These are phyloP conservation scores for Beauveria brongniartii DNA, from an alignment of 2,329 filamentous ascomycete genomes.

Conservation along the genomic window DNA sequence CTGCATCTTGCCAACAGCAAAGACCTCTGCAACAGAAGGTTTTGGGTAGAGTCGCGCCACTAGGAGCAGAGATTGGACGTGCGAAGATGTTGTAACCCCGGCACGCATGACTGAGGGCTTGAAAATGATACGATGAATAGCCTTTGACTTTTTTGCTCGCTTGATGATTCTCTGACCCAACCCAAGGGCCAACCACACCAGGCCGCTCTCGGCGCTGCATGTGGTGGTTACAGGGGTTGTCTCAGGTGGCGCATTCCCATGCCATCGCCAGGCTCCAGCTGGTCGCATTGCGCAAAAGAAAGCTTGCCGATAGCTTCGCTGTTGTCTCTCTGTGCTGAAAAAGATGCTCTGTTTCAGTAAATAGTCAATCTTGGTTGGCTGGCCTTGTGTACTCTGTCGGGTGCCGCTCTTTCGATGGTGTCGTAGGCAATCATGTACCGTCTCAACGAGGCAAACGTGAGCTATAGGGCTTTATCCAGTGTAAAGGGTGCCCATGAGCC, in stretches of 20 bases:
- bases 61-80: background rate
- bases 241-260: background rate
- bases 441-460: background rate
- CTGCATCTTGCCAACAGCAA: background rate
- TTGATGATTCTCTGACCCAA: background rate
- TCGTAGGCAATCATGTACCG: background rate
- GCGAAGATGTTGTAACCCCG: background rate
- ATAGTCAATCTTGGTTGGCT: too few relatives aligned
- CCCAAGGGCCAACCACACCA: background rate
- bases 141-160: background rate
- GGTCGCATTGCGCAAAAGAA: background rate
- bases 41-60: background rate
- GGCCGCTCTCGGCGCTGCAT: background rate
- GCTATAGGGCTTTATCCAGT: conserved; percentile 1
- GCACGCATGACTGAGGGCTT: background rate
- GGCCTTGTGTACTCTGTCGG: background rate
- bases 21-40: background rate
- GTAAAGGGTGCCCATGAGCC: conserved; percentile 1
- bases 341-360: background rate
- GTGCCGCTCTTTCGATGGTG: background rate
- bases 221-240: background rate
- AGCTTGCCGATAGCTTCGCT: background rate
- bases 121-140: background rate
- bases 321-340: background rate
- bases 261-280: background rate